Conservation (phyloP, 2,329 filamentous ascomycete genomes). For the Metarhizium rileyi region DNA sequence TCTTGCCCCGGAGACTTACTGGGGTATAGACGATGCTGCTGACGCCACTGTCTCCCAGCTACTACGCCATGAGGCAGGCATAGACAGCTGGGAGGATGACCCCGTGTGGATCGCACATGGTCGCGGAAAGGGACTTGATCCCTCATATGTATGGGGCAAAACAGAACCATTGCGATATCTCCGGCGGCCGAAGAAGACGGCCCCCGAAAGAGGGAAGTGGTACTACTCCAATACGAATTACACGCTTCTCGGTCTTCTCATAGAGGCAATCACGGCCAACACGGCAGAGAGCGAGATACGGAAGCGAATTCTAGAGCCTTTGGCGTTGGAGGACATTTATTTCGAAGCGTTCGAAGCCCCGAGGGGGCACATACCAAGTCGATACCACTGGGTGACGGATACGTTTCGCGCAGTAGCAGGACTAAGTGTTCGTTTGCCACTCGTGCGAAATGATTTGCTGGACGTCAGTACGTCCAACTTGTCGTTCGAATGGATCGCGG, state of each 20-base stretch:
- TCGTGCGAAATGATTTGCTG: slow-evolving; percentile 4
- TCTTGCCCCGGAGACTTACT: slow-evolving; percentile 3
- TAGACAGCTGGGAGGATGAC: slow-evolving; percentile 11
- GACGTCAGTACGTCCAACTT: slow-evolving; percentile 10
- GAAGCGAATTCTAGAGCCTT: slow-evolving; percentile 3
- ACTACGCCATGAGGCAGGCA: slow-evolving; percentile 8
- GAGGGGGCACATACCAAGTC: neutral
- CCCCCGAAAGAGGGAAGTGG: slow-evolving; percentile 7
- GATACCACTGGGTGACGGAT: slow-evolving; percentile 9
- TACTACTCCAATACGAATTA: slow-evolving; percentile 11
- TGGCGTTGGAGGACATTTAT: slow-evolving; percentile 7
- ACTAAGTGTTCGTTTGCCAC: slow-evolving; percentile 5
- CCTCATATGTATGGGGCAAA: slow-evolving; percentile 7
- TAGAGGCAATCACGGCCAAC: slow-evolving; percentile 6
- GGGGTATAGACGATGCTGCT: slow-evolving; percentile 6
- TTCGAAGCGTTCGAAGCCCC: slow-evolving; percentile 8
- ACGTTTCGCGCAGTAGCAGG: slow-evolving; percentile 6
- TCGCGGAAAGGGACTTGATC: slow-evolving; percentile 7
- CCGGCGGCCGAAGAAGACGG: slow-evolving; percentile 7
- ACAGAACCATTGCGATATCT: slow-evolving; percentile 9
- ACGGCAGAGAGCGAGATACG: slow-evolving; percentile 8
- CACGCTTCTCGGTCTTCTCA: slow-evolving; percentile 9
- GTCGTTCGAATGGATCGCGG: slow-evolving; percentile 9
- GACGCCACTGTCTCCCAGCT: slow-evolving; percentile 4
- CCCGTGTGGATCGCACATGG: slow-evolving; percentile 6